Percentiles rank a stretch among this genome's conserved stretches.
These are phyloP conservation scores for Detonula confervacea DNA, from an alignment of 352 stramenopile genomes.

Conservation along the genomic window DNA sequence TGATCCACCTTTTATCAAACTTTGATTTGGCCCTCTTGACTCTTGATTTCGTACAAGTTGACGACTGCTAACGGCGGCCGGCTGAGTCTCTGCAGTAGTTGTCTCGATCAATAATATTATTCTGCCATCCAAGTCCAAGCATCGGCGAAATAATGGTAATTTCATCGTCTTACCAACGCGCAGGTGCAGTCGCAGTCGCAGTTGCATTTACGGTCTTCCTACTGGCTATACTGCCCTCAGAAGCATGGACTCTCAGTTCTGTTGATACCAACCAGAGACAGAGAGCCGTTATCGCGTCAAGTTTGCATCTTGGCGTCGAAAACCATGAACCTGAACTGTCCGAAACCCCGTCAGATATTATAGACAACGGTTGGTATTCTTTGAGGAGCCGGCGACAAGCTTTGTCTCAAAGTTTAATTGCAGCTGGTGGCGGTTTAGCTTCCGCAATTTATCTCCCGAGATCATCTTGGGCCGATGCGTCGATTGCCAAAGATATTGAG, in stretches of 20 bases:
- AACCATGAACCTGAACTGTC: not conserved
- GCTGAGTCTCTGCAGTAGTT: too few relatives aligned
- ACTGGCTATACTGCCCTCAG: not conserved
- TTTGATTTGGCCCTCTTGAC: too few relatives aligned
- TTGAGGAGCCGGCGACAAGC: conserved; percentile 10
- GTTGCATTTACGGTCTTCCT: not conserved
- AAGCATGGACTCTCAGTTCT: not conserved
- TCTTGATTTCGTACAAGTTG: too few relatives aligned
- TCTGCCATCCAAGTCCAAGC: too few relatives aligned
- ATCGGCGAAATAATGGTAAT: too few relatives aligned
- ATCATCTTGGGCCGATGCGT: not conserved
- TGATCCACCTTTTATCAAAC: too few relatives aligned
- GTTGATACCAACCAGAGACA: not conserved
- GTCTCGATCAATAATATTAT: too few relatives aligned
- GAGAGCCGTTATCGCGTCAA: not conserved
- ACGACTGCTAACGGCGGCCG: too few relatives aligned
- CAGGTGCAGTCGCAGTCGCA: too few relatives aligned
- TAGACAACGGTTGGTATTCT: not conserved
- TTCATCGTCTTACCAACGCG: too few relatives aligned
- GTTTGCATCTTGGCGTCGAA: not conserved
- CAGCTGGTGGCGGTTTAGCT: not conserved
- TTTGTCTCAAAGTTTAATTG: conserved; percentile 1
- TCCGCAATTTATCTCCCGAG: conserved; percentile 3
- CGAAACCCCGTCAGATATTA: too few relatives aligned
- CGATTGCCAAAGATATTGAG: not conserved